These are phyloP conservation scores for Metschnikowia bowlesiae DNA, from an alignment of 805 yeast species.

Conservation along the genomic window DNA sequence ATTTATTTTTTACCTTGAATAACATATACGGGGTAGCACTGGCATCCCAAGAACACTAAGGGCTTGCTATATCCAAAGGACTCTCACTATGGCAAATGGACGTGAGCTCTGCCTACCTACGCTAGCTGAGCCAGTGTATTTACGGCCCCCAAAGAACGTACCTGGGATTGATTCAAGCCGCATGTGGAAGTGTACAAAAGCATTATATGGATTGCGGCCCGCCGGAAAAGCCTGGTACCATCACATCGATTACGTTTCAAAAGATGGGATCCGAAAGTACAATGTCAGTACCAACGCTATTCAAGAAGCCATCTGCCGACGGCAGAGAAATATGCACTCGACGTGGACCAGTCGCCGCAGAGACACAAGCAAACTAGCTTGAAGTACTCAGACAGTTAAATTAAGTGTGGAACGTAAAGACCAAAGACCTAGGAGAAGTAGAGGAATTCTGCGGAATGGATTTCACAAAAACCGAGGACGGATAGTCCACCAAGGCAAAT, in stretches of 20 bases:
- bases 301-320: background rate
- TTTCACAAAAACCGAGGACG: background rate
- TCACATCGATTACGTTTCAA: background rate
- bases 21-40: too few relatives aligned
- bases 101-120: conserved; percentile 1
- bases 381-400: background rate
- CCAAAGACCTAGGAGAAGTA: background rate
- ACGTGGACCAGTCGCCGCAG: background rate
- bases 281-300: background rate
- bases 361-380: background rate
- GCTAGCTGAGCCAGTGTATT: conserved; percentile 1
- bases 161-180: background rate
- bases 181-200: conserved; percentile 1
- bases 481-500: conserved; percentile 1
- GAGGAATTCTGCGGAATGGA: conserved; percentile 1
- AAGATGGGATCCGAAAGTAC: background rate
- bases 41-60: background rate
- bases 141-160: conserved; percentile 1
- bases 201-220: background rate
- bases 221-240: conserved; percentile 1
- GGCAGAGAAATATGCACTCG: background rate
- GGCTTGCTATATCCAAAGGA: background rate
- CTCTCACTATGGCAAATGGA: conserved; percentile 1
- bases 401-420: background rate
- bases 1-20: too few relatives aligned